phyloP scores from a whole-genome alignment of 2,329 filamentous ascomycete genomes.

The Pseudogymnoascus sp. region DNA sequence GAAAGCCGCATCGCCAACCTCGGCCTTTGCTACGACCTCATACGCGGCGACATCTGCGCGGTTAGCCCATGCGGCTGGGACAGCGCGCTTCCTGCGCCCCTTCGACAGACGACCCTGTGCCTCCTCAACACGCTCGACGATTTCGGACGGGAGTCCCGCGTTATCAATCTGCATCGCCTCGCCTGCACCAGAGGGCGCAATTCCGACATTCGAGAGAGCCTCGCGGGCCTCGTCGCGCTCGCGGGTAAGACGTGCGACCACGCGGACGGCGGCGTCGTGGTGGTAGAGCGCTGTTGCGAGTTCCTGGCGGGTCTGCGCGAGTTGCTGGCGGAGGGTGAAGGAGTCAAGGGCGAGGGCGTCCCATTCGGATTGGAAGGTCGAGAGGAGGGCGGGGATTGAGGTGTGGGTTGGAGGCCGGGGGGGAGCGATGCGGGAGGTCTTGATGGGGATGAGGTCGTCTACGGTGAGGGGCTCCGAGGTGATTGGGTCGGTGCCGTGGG shows the following conservation, averaged over 20 bases:
- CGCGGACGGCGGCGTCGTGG: slow-evolving; percentile 91
- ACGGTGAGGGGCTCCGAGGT: slow-evolving; percentile 75
- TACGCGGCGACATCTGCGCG: slow-evolving; percentile 60
- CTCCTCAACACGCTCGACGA: slow-evolving; percentile 67
- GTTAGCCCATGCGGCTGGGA: slow-evolving; percentile 79
- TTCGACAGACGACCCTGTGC: slow-evolving; percentile 80
- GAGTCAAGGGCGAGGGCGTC: slow-evolving; percentile 87
- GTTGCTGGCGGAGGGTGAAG: slow-evolving; percentile 81
- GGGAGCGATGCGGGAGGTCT: slow-evolving; percentile 73
- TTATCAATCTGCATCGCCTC: slow-evolving; percentile 93
- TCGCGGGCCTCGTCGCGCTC: slow-evolving; percentile 90
- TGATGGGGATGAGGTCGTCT: slow-evolving; percentile 83
- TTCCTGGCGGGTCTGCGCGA: slow-evolving; percentile 86
- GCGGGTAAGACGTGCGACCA: slow-evolving; percentile 83
- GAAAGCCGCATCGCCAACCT: slow-evolving; percentile 48
- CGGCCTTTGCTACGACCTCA: slow-evolving; percentile 43
- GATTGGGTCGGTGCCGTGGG: slow-evolving; percentile 87
- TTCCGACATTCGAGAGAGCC: slow-evolving; percentile 76
- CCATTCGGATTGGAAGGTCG: slow-evolving; percentile 98
- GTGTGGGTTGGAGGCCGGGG: slow-evolving; percentile 79
- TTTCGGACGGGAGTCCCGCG: slow-evolving; percentile 62
- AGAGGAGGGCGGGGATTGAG: slow-evolving; percentile 88
- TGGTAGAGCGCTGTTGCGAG: slow-evolving; percentile 91
- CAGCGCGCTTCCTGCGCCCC: slow-evolving; percentile 78
- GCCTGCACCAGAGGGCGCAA: slow-evolving; percentile 55